Evolutionary conservation across 495 filamentous ascomycete genomes (phyloP).

Genomic region (Penicillium coffeae): DNA sequence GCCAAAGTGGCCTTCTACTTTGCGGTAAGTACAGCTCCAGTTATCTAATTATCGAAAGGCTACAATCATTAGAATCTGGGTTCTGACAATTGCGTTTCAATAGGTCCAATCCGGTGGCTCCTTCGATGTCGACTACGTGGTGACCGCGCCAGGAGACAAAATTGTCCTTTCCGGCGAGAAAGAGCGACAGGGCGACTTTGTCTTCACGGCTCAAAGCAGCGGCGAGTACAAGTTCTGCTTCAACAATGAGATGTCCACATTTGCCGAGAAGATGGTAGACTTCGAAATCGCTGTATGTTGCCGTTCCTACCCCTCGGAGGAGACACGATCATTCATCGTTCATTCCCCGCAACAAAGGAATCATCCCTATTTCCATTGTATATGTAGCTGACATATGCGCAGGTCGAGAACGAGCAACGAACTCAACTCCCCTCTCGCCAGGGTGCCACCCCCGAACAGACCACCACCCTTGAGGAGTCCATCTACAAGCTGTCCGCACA

Average conservation of each 20-base stretch:
- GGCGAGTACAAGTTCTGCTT: conserved; percentile 98
- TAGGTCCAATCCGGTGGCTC: conserved; percentile 95
- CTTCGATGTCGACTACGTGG: conserved; percentile 92
- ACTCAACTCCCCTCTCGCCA: conserved; percentile 82
- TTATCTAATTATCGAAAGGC: background rate
- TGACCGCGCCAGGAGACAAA: conserved; percentile 77
- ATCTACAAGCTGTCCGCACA: conserved; percentile 92
- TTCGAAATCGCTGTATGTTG: conserved; percentile 90
- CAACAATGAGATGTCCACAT: conserved; percentile 97
- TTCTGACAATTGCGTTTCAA: background rate
- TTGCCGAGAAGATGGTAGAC: conserved; percentile 96
- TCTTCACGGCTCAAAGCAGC: conserved; percentile 90
- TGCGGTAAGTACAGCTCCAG: conserved; percentile 60
- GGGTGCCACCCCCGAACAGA: conserved; percentile 88
- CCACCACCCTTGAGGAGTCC: conserved; percentile 85
- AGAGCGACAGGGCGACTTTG: conserved; percentile 95
- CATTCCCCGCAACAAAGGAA: background rate
- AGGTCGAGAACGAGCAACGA: conserved; percentile 94
- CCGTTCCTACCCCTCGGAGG: background rate
- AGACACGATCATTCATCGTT: background rate
- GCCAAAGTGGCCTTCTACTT: conserved; percentile 98
- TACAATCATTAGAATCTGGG: background rate
- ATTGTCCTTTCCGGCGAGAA: conserved; percentile 82
- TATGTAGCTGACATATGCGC: conserved; percentile 5
- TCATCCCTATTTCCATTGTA: background rate